A percentile compares a stretch with the other conserved stretches of the same genome.
phyloP scores from a whole-genome alignment of 768 basidiomycete genomes.

The Psilocybe cyanescens region DNA sequence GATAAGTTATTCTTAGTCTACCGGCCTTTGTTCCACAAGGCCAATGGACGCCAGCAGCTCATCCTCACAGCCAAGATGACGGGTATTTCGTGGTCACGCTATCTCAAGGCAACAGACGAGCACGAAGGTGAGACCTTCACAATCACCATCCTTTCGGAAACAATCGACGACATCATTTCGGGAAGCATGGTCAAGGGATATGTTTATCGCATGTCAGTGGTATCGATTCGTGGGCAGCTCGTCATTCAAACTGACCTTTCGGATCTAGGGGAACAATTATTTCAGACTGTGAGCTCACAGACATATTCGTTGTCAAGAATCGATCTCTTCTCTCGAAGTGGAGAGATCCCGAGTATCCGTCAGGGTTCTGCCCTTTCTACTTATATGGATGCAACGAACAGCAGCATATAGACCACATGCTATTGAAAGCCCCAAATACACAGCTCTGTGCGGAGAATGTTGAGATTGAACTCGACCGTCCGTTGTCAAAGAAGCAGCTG shows the following conservation, averaged over 20 bases:
- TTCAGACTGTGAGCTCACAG: conserved; percentile 3
- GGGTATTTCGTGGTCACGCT: not conserved
- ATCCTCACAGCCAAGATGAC: conserved; percentile 36
- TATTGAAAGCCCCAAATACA: conserved; percentile 8
- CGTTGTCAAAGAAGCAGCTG: not conserved
- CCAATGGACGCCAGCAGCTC: conserved; percentile 39
- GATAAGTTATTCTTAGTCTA: conserved; percentile 35
- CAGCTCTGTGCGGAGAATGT: conserved; percentile 2
- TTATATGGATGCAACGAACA: conserved; percentile 37
- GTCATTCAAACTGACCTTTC: not conserved
- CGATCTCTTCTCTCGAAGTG: conserved; percentile 29
- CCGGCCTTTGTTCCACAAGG: conserved; percentile 38
- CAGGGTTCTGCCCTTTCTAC: conserved; percentile 39
- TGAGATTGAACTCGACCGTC: not conserved
- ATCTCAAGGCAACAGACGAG: not conserved
- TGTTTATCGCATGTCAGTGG: not conserved
- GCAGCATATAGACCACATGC: conserved; percentile 38
- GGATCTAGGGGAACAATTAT: not conserved
- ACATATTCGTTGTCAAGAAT: conserved; percentile 34
- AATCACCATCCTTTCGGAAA: not conserved
- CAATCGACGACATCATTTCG: not conserved
- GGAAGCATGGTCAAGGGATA: not conserved
- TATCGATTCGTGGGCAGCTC: not conserved
- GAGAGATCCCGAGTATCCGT: conserved; percentile 32
- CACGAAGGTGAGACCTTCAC: not conserved